Evolutionary conservation across 306 rosid species (phyloP), one percentile per base, ranked within the genome.

Genomic region (Rosa lucieae): DNA sequence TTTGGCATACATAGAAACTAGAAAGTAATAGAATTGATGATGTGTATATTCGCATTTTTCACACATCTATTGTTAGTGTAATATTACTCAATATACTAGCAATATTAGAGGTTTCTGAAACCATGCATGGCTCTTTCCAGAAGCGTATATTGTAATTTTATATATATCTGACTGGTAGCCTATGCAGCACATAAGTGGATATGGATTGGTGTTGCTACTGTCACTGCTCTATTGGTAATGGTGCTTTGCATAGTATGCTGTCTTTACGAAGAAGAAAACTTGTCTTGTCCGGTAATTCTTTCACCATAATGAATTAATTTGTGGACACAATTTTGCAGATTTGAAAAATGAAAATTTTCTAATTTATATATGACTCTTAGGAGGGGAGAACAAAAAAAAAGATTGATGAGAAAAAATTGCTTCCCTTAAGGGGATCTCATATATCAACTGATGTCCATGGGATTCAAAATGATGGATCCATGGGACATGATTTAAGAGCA

Each of bases 161-260:
- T 20, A 15, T 8, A 2, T 1, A 4, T 23, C 21, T 55, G 42
- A 68, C 42, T 68, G 51, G 20, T 68, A n/a, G 6, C 26, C 29
- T 40, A n/a, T 32, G 71, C 43, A 76, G 52, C 79, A 40, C 52
- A 29, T 56, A 74, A 78, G 69, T 74, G 83, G 77, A 49, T 72
- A 63, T 49, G 68, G 78, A 72, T 62, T 32, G 70, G 83, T 73
- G 32, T 21, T 51, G n/a, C 63, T 8, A 3, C 69, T 15, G 80
- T 20, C 23, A 18, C 66, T 1, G 37, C 51, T 59, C 11, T 42
- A 20, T 39, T 79, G 8, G 13, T 58, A 58, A 21, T 58, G 65
- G 40, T 29, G 35, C 37, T 79, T 71, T 74, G 67, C 75, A 66
- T 39, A 0, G 40, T 67, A 23, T 72, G 29, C 23, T 79, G 18